Percentiles rank a stretch among this genome's conserved stretches.
Conservation (phyloP, 352 stramenopile species). For the Phytopythium cucurbitacearum region DNA sequence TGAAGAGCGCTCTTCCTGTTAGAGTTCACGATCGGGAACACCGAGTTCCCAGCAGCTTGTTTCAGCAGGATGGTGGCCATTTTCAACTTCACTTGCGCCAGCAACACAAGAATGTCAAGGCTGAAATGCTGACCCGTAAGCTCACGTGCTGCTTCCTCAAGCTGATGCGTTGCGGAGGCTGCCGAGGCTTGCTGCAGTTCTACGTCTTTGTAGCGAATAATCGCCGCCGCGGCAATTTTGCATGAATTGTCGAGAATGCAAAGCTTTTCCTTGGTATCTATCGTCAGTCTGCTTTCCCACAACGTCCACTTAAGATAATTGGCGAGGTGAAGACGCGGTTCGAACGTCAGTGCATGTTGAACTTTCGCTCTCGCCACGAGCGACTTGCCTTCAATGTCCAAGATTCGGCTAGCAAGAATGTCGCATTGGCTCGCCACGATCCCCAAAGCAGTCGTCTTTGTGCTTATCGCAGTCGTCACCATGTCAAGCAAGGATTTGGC, state of each 20-base stretch:
- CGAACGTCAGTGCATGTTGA: constrained; percentile 12
- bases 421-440: constrained; percentile 8
- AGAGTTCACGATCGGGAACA: too few relatives aligned
- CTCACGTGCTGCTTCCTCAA: constrained; percentile 3
- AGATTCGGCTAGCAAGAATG: constrained; percentile 22
- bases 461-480: constrained; percentile 11
- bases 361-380: constrained; percentile 15
- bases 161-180: constrained; percentile 9
- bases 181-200: not conserved
- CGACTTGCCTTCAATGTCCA: constrained; percentile 32
- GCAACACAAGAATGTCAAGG: constrained; percentile 12
- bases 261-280: constrained; percentile 9
- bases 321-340: constrained; percentile 17
- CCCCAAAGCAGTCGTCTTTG: not conserved
- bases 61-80: constrained; percentile 19
- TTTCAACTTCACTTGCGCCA: constrained; percentile 31
- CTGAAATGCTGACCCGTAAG: not conserved
- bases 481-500: constrained; percentile 51
- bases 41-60: constrained; percentile 6
- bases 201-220: not conserved
- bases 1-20: too few relatives aligned
- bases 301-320: constrained; percentile 30
- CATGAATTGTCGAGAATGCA: constrained; percentile 15
- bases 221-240: constrained; percentile 11
- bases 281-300: constrained; percentile 17